These are phyloP conservation scores for Tolypocladium nubicola DNA, from an alignment of 2,329 filamentous ascomycete species.

Conservation along the genomic window DNA sequence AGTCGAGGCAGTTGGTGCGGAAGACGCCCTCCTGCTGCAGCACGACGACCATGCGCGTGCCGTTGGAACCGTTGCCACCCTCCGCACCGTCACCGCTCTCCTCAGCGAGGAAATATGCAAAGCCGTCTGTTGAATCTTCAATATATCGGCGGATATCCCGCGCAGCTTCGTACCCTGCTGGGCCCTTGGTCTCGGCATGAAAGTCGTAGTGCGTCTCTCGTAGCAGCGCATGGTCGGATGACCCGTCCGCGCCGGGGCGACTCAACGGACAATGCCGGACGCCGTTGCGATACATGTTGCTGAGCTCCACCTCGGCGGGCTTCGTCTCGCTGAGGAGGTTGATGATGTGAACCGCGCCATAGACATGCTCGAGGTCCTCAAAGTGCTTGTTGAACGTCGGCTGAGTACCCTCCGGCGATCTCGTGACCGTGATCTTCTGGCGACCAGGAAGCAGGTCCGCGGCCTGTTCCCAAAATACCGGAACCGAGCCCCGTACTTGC, in stretches of 20 bases:
- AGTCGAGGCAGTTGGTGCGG: constrained; percentile 91
- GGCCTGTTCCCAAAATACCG: constrained; percentile 94
- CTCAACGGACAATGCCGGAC: constrained; percentile 66
- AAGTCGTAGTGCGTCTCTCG: constrained; percentile 89
- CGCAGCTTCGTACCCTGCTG: constrained; percentile 84
- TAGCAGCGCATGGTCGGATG: constrained; percentile 61
- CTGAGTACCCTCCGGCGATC: constrained; percentile 82
- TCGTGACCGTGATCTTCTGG: constrained; percentile 86
- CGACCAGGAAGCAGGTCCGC: constrained; percentile 81
- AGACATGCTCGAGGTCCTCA: constrained; percentile 70
- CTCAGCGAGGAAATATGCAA: constrained; percentile 85
- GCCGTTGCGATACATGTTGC: constrained; percentile 67
- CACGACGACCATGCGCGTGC: constrained; percentile 50
- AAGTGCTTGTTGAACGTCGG: constrained; percentile 96
- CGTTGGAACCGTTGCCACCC: constrained; percentile 21
- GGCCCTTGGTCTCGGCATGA: constrained; percentile 83
- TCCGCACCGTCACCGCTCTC: constrained; percentile 48
- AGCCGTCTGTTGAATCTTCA: constrained; percentile 68
- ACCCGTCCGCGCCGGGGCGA: constrained; percentile 40
- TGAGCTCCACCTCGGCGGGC: constrained; percentile 75
- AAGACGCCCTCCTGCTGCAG: constrained; percentile 94
- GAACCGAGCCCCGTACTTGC: constrained; percentile 85
- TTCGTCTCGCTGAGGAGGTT: constrained; percentile 91
- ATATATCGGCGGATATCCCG: constrained; percentile 72
- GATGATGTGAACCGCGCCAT: constrained; percentile 84